Evolutionary conservation across 192 early-diverging fungal species (phyloP), one percentile per base, ranked within the genome.

Genomic region (Coemansia sp.): DNA sequence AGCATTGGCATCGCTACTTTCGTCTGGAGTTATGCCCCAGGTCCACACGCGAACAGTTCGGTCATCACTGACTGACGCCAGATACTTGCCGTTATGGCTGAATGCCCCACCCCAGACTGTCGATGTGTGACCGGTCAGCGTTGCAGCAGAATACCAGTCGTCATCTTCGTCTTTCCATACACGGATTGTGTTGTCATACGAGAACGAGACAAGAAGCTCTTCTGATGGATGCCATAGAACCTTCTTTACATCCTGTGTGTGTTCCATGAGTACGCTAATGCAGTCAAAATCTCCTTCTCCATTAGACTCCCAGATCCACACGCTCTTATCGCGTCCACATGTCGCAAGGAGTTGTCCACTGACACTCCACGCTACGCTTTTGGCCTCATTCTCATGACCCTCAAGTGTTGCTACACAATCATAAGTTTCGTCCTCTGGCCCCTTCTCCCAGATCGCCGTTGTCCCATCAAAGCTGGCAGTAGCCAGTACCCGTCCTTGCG

Each of bases 331-430:
- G 28, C 97, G 81, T 25, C 91, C 89, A 67, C 97, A 97, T 5
- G 97, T 98, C 10, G 97, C 92, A 38, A 98, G 72, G 23, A 98
- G 82, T 4, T 87, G 74, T 10, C 93, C 95, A 1, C 87, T 84
- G 24, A 86, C 73, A 10, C 90, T 89, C 94, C 94, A 98, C 10
- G 91, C 83, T 32, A 97, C 92, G 32, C 86, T 85, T 76, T 98
- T 98, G 41, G 93, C 94, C 78, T 98, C 96, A 76, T 97, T 97
- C 80, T 98, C 96, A 74, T 98, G 96, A 38, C 96, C 96, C 71
- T 98, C 96, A 48, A 98, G 73, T 14, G 93, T 95, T 1, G 96
- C 94, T 1, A 94, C 85, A 62, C 91, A 95, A 71, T 96, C 95
- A 71, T 88, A 94, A 21, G 88, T 89, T 1, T 25, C 51, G 49